phyloP scores from a whole-genome alignment of 495 filamentous ascomycete genomes.

The Penicillium bovifimosum region DNA sequence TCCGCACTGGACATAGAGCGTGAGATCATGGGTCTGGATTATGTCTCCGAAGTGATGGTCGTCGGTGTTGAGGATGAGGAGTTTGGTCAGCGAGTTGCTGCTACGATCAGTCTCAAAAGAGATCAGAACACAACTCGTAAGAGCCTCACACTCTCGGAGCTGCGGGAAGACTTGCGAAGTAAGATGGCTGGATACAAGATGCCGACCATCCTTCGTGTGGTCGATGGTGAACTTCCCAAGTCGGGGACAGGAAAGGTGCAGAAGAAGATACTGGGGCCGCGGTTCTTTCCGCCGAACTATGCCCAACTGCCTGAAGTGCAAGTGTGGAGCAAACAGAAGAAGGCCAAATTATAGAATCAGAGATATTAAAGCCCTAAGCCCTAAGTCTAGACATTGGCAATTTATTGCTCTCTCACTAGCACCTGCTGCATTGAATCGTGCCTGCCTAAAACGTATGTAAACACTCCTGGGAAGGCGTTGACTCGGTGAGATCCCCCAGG shows the following conservation, averaged over 20 bases:
- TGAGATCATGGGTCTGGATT: conserved; percentile 34
- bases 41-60: conserved; percentile 41
- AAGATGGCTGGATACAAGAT: conserved; percentile 43
- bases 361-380: too few species aligned
- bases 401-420: too few species aligned
- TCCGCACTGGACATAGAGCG: conserved; percentile 41
- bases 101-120: conserved; percentile 34
- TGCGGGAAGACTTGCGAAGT: conserved; percentile 36
- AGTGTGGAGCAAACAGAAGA: conserved; percentile 27
- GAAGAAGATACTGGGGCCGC: conserved; percentile 45
- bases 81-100: conserved; percentile 48
- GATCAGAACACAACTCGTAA: conserved; percentile 15
- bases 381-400: too few species aligned
- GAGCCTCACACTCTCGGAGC: conserved; percentile 27
- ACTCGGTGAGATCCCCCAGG: too few species aligned
- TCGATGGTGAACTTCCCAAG: conserved; percentile 44
- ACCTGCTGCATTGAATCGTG: neutral
- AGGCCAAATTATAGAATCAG: conserved; percentile 10
- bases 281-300: conserved; percentile 40
- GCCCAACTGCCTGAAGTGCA: conserved; percentile 31
- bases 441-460: neutral
- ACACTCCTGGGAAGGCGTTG: too few species aligned
- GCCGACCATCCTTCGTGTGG: conserved; percentile 41
- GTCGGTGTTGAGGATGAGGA: conserved; percentile 42
- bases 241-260: conserved; percentile 45